Evolutionary conservation across 352 stramenopile species (phyloP).

Genomic region (Peronospora destructor): DNA sequence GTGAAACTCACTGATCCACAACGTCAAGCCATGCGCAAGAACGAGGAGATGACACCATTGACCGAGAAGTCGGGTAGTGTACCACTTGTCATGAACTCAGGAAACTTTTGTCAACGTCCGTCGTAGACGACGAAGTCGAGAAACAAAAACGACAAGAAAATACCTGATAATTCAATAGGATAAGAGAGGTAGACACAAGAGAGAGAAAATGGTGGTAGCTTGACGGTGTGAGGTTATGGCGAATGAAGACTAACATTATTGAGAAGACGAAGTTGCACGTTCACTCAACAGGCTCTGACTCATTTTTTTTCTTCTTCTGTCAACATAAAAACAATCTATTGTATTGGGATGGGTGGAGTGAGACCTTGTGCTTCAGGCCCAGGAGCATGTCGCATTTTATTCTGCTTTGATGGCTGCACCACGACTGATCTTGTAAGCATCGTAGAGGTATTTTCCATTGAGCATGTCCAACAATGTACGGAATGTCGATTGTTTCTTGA

Average conservation of each 20-base stretch:
- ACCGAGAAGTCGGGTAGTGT: constrained; percentile 67
- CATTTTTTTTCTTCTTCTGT: no score
- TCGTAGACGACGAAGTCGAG: constrained; percentile 9
- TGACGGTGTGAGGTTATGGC: no score
- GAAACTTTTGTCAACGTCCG: constrained; percentile 67
- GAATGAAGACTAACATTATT: no score
- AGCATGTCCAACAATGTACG: constrained; percentile 84
- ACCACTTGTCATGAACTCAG: constrained; percentile 74
- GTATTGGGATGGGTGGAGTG: no score
- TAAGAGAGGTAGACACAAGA: no score
- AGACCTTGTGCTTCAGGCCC: no score
- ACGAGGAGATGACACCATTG: constrained; percentile 75
- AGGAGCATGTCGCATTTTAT: constrained; percentile 8
- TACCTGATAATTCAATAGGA: background rate
- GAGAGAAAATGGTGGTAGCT: no score
- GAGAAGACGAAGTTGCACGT: no score
- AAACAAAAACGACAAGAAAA: background rate
- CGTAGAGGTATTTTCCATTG: constrained; percentile 83
- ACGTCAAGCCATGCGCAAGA: constrained; percentile 65
- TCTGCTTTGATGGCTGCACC: constrained; percentile 44
- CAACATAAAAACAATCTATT: no score
- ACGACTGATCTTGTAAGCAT: constrained; percentile 66
- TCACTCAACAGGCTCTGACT: no score
- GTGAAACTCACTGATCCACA: constrained; percentile 79
- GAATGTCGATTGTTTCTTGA: constrained; percentile 42